Conservation (phyloP, 2,329 filamentous ascomycete species). For the Xylariaceae sp. region DNA sequence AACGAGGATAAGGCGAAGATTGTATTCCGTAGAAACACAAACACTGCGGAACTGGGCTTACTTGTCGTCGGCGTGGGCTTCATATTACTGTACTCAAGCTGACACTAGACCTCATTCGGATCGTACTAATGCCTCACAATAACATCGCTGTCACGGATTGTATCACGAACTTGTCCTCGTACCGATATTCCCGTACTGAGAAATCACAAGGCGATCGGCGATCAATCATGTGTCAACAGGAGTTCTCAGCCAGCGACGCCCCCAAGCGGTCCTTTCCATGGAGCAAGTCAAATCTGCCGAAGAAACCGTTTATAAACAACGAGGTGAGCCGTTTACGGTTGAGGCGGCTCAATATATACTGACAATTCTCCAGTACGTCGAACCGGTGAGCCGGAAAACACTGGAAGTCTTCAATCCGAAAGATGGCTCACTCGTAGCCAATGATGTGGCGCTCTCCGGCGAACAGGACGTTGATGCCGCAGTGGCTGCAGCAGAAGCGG, state of each 20-base stretch:
- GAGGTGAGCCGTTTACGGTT: conserved; percentile 24
- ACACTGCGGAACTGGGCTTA: not conserved
- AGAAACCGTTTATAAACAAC: conserved; percentile 37
- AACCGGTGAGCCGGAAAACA: conserved; percentile 41
- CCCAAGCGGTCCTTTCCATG: conserved; percentile 22
- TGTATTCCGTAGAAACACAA: not conserved
- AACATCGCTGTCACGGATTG: not conserved
- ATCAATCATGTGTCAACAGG: conserved; percentile 3
- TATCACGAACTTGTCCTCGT: not conserved
- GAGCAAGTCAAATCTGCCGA: conserved; percentile 33
- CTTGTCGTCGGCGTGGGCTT: not conserved
- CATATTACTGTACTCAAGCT: not conserved
- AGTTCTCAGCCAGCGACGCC: not conserved
- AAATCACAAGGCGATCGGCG: not conserved
- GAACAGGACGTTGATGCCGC: conserved; percentile 43
- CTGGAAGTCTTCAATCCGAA: conserved; percentile 46
- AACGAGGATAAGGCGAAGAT: too few relatives aligned
- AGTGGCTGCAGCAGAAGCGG: conserved; percentile 44
- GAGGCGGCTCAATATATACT: not conserved
- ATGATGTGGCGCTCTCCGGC: conserved; percentile 43
- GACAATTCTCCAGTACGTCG: conserved; percentile 31
- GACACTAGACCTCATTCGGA: not conserved
- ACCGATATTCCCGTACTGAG: not conserved
- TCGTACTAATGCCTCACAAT: not conserved
- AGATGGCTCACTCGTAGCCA: conserved; percentile 44